Percentiles rank a stretch among this genome's conserved stretches.
phyloP scores from a whole-genome alignment of 2,329 filamentous ascomycete species.

The Ophiocordyceps australis region DNA sequence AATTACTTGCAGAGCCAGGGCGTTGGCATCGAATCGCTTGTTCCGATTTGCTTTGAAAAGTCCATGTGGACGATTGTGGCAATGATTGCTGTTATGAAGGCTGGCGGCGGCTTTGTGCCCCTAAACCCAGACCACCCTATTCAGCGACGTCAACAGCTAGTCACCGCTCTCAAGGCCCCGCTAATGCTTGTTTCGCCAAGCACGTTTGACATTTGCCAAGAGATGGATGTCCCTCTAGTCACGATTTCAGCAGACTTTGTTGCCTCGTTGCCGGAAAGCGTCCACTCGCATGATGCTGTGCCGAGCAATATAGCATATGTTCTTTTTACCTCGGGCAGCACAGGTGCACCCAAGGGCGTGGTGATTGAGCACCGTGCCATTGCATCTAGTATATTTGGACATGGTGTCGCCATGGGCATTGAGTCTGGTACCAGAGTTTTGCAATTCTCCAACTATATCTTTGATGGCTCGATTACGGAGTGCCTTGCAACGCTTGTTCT shows the following conservation, averaged over 20 bases:
- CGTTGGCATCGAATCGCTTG: background rate
- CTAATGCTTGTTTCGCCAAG: background rate
- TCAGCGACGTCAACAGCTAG: background rate
- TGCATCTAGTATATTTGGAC: no score
- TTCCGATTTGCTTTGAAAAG: constrained; percentile 5
- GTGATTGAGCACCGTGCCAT: background rate
- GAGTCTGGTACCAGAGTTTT: background rate
- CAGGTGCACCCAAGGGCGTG: constrained; percentile 13
- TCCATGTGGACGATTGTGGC: constrained; percentile 3
- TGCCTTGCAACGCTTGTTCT: background rate
- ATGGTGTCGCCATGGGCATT: background rate
- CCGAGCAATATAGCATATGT: background rate
- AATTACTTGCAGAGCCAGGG: constrained; percentile 9
- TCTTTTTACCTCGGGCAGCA: constrained; percentile 18
- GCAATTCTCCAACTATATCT: background rate
- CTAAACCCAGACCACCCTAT: constrained; percentile 1
- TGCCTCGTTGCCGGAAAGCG: background rate
- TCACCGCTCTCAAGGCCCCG: background rate
- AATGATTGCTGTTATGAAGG: constrained; percentile 3
- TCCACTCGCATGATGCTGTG: background rate
- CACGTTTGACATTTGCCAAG: no score
- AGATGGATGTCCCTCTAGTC: no score
- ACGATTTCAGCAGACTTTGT: background rate
- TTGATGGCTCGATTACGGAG: background rate
- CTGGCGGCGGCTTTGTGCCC: constrained; percentile 3